Conservation (phyloP, 169 alveolate genomes). For the Plasmodium relictum region DNA sequence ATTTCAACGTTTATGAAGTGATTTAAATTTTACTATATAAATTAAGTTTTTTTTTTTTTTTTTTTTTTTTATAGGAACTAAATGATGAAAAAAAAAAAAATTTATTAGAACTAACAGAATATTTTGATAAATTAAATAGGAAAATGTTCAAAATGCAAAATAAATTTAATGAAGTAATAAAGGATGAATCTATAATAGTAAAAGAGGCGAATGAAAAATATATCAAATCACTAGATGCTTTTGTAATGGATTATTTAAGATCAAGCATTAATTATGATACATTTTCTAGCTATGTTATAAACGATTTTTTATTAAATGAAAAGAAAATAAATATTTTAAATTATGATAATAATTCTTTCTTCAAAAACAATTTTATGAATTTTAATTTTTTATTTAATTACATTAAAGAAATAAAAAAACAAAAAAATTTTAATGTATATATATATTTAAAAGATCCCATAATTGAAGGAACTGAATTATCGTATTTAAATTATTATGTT, state of each 20-base stretch:
- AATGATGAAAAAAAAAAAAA: conserved; percentile 33
- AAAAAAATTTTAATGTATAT: conserved; percentile 23
- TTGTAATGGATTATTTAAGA: conserved; percentile 19
- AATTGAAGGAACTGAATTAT: conserved; percentile 32
- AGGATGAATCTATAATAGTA: conserved; percentile 4
- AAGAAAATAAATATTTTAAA: conserved; percentile 52
- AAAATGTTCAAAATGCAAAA: conserved; percentile 27
- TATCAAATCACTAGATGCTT: conserved; percentile 3
- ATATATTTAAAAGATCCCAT: conserved; percentile 57
- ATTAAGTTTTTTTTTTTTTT: not conserved
- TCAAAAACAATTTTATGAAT: conserved; percentile 41
- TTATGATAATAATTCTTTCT: conserved; percentile 53
- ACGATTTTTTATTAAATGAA: conserved; percentile 50
- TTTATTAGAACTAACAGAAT: conserved; percentile 13
- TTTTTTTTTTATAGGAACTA: conserved; percentile 21
- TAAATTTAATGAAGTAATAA: conserved; percentile 28
- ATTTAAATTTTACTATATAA: not conserved
- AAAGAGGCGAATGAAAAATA: conserved; percentile 19
- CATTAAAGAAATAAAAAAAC: conserved; percentile 19
- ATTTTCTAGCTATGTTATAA: conserved; percentile 53
- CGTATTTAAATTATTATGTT: conserved; percentile 50
- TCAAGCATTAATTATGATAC: conserved; percentile 41
- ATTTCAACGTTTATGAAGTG: not conserved
- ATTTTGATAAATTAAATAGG: conserved; percentile 24
- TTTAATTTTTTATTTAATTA: conserved; percentile 48